These are phyloP conservation scores for Amanita thiersii DNA, from an alignment of 768 basidiomycete genomes.

Conservation along the genomic window DNA sequence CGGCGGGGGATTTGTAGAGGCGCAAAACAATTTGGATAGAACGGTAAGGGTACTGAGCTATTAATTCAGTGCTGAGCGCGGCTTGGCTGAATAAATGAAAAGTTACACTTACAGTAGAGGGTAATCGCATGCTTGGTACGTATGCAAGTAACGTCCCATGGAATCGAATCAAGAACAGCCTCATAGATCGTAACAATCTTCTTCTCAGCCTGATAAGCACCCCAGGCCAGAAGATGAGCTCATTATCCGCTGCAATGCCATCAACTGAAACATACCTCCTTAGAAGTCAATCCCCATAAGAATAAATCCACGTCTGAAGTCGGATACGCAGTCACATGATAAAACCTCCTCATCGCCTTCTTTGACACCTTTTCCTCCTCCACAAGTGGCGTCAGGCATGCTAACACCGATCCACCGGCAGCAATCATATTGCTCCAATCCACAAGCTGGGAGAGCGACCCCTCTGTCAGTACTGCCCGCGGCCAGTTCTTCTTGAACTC, in stretches of 20 bases:
- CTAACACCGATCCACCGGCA: conserved; percentile 54
- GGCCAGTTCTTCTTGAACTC: conserved; percentile 61
- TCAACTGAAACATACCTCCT: conserved; percentile 31
- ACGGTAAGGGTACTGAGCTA: conserved; percentile 60
- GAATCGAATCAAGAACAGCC: conserved; percentile 56
- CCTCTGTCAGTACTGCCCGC: conserved; percentile 55
- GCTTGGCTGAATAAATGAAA: too few relatives aligned
- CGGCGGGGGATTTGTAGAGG: conserved; percentile 56
- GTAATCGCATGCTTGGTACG: conserved; percentile 60
- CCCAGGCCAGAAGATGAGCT: too few relatives aligned
- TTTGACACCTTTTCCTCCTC: conserved; percentile 42
- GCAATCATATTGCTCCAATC: conserved; percentile 61
- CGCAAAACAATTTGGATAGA: conserved; percentile 62
- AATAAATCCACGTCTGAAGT: conserved; percentile 60
- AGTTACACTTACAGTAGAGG: conserved; percentile 52
- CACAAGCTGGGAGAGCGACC: conserved; percentile 46
- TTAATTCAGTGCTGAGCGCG: too few relatives aligned
- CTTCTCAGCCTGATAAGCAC: conserved; percentile 36
- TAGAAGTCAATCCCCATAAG: conserved; percentile 48
- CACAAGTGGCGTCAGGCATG: conserved; percentile 44
- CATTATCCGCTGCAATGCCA: neutral
- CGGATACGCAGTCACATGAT: conserved; percentile 45
- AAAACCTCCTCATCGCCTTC: conserved; percentile 48
- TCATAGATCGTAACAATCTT: conserved; percentile 55
- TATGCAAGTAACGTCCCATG: conserved; percentile 63